Evolutionary conservation across 2,329 filamentous ascomycete species (phyloP).

Genomic region (Alternaria sp.): DNA sequence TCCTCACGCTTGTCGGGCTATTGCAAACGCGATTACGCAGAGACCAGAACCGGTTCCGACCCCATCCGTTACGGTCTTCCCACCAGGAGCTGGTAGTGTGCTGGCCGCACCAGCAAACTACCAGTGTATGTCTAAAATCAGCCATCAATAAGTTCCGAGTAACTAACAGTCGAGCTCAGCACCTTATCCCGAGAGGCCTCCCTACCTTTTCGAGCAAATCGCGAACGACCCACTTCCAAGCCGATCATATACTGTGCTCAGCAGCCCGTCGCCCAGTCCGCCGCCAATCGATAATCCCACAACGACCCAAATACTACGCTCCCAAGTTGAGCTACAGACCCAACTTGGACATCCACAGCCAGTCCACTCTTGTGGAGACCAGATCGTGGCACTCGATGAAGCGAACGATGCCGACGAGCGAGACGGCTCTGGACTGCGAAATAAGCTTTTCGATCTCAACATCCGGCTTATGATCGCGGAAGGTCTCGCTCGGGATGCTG

Average conservation of each 20-base stretch:
- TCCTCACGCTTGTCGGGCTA: neutral
- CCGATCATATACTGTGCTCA: neutral
- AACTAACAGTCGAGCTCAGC: neutral
- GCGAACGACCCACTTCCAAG: neutral
- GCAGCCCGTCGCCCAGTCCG: neutral
- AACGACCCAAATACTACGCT: neutral
- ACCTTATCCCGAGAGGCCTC: neutral
- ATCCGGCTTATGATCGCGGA: neutral
- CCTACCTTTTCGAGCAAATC: neutral
- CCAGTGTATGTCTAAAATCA: neutral
- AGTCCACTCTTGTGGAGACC: neutral
- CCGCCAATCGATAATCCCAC: neutral
- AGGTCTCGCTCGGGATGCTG: neutral
- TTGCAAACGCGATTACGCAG: neutral
- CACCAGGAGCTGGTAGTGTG: neutral
- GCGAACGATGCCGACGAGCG: neutral
- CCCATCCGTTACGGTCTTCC: accelerated
- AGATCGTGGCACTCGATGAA: neutral
- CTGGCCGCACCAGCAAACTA: neutral
- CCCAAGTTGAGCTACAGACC: neutral
- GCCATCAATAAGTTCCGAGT: neutral
- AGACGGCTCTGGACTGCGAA: neutral
- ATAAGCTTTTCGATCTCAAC: neutral
- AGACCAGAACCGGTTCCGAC: neutral
- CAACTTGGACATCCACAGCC: neutral